A percentile compares a stretch with the other conserved stretches of the same genome.
Conservation (phyloP, 805 yeast species). For the Isabelozyma gotoi region DNA sequence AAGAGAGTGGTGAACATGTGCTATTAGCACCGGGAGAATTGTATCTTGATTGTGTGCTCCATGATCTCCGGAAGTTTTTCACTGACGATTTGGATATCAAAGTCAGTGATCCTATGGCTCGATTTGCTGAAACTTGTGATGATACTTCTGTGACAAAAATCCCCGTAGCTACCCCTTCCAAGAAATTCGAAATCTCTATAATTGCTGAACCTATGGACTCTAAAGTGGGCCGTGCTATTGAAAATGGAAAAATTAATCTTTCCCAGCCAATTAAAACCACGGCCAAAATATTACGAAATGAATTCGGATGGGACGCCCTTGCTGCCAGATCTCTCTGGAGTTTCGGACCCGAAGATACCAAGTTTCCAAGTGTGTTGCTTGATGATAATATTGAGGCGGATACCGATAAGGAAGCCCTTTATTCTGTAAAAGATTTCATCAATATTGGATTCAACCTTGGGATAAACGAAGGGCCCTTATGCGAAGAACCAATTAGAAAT, state of each 20-base stretch:
- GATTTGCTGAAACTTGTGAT: slow-evolving; percentile 73
- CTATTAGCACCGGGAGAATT: slow-evolving; percentile 84
- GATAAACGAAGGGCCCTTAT: slow-evolving; percentile 84
- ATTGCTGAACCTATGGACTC: slow-evolving; percentile 69
- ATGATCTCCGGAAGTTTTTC: slow-evolving; percentile 67
- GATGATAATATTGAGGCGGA: slow-evolving; percentile 78
- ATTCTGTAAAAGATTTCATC: slow-evolving; percentile 51
- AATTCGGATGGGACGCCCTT: slow-evolving; percentile 78
- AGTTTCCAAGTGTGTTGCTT: slow-evolving; percentile 50
- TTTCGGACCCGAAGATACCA: slow-evolving; percentile 49
- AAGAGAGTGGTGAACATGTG: slow-evolving; percentile 86
- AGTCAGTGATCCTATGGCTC: slow-evolving; percentile 81
- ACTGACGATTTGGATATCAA: slow-evolving; percentile 65
- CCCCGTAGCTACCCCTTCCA: slow-evolving; percentile 52
- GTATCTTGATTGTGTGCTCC: slow-evolving; percentile 78
- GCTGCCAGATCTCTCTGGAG: slow-evolving; percentile 83
- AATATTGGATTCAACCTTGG: slow-evolving; percentile 84
- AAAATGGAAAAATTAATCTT: slow-evolving; percentile 42
- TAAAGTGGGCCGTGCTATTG: slow-evolving; percentile 56
- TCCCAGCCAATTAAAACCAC: slow-evolving; percentile 40
- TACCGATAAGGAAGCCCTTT: slow-evolving; percentile 54
- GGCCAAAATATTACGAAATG: slow-evolving; percentile 53
- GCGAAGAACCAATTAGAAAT: slow-evolving; percentile 76
- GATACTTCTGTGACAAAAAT: slow-evolving; percentile 68
- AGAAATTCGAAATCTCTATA: slow-evolving; percentile 58